Percentiles rank a stretch among this genome's conserved stretches.
Conservation (phyloP, 768 basidiomycete genomes). For the Mrakia frigida region DNA sequence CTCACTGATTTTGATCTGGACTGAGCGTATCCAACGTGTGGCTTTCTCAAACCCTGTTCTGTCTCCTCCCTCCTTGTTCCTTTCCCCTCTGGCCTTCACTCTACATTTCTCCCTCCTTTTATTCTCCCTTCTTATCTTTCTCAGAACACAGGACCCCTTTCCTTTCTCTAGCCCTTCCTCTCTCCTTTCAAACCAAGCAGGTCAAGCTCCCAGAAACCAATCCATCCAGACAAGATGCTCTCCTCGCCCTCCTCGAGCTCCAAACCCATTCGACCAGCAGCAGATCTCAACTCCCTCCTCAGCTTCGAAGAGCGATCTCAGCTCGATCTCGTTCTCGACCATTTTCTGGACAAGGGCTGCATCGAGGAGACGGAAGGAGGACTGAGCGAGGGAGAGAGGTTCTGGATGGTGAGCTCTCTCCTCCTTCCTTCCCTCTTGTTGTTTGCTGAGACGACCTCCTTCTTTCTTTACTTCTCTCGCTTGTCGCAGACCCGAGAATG, state of each 20-base stretch:
- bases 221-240: neutral
- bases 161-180: no score
- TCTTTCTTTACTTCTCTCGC: neutral
- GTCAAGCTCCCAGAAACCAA: constrained; percentile 6
- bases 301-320: neutral
- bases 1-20: no score
- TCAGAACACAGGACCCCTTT: no score
- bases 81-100: no score
- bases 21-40: no score
- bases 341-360: neutral
- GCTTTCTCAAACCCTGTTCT: no score
- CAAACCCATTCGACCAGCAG: neutral
- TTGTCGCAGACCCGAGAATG: neutral
- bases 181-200: neutral
- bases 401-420: constrained; percentile 22
- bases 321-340: neutral
- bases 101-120: no score
- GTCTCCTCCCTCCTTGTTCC: no score
- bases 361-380: neutral
- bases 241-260: neutral
- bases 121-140: no score
- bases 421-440: neutral
- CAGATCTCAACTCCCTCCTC: constrained; percentile 3
- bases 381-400: constrained; percentile 12
- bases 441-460: neutral